Evolutionary conservation across 2,329 filamentous ascomycete genomes (phyloP), one percentile per base, ranked within the genome.

Genomic region (Hypoxylon sp.): DNA sequence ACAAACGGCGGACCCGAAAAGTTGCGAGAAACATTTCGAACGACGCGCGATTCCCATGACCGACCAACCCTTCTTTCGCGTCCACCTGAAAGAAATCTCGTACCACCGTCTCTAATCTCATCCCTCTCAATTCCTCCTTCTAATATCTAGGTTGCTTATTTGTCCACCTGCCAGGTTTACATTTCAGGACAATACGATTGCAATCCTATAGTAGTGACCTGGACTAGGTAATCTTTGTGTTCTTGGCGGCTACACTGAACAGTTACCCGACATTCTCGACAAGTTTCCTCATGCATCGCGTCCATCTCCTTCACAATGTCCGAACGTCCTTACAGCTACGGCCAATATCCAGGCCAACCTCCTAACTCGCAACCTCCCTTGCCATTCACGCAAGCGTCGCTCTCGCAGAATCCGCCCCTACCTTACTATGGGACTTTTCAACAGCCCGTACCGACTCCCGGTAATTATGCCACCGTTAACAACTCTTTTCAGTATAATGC

Each of bases 401-500:
- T 51, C 6, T 9, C 68, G 7, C 36, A 40, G 58, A 70, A 64
- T 16, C 16, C 50, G 50, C 55, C 54, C 36, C 60, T 50, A 45
- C 44, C 58, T 36, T 58, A 59, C 40, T 51, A 64, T 51, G 57
- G 54, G 42, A 12, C 60, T 62, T 59, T 64, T 24, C 57, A 69
- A 30, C 65, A 62, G 14, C 61, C 68, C 16, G 38, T 55, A 32
- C 33, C 67, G 11, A 18, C 67, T 3, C 56, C 67, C 5, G 60
- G 53, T 49, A 76, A 77, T 57, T 77, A 74, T 33, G 65, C 68
- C 9, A 62, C 70, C 8, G 65, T 76, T 8, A 78, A 80, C 49
- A 74, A 68, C 33, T 77, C 80, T 0, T 82, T 76, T 59, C 71
- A 77, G 16, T 75, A 78, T 56, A 82, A 82, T 64, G 72, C 77